These are phyloP conservation scores for Coemansia sp. DNA, from an alignment of 192 early-diverging fungal genomes.

Conservation along the genomic window DNA sequence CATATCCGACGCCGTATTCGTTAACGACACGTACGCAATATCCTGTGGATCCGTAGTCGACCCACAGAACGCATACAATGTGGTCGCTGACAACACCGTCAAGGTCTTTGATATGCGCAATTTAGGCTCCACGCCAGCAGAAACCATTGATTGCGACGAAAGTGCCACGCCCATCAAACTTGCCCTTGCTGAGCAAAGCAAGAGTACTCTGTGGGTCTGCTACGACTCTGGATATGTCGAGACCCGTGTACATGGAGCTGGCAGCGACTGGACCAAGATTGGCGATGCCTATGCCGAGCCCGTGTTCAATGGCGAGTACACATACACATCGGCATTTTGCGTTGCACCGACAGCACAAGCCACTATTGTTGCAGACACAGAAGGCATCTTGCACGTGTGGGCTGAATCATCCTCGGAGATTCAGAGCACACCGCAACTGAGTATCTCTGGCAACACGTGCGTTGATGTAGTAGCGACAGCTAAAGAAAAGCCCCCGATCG, in stretches of 20 bases:
- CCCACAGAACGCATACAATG: constrained; percentile 4
- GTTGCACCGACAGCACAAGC: constrained; percentile 75
- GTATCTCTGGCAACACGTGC: constrained; percentile 21
- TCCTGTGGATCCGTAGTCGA: constrained; percentile 11
- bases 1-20: constrained; percentile 15
- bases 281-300: constrained; percentile 17
- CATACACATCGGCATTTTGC: constrained; percentile 69
- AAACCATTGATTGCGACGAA: constrained; percentile 9
- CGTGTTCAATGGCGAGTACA: constrained; percentile 51
- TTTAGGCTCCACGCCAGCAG: constrained; percentile 4
- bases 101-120: constrained; percentile 35
- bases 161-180: constrained; percentile 45
- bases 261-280: neutral
- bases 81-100: constrained; percentile 8
- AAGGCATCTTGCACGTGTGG: constrained; percentile 78
- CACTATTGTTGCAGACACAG: constrained; percentile 73
- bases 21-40: constrained; percentile 1
- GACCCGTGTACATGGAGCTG: constrained; percentile 6
- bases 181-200: constrained; percentile 18
- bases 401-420: constrained; percentile 38
- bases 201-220: constrained; percentile 18
- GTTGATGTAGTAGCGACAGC: neutral
- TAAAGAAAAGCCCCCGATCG: neutral
- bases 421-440: constrained; percentile 57
- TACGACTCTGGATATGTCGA: constrained; percentile 25